Percentiles rank a stretch among this genome's conserved stretches.
Conservation (phyloP, 306 rosid species). For the Prunus dulcis region DNA sequence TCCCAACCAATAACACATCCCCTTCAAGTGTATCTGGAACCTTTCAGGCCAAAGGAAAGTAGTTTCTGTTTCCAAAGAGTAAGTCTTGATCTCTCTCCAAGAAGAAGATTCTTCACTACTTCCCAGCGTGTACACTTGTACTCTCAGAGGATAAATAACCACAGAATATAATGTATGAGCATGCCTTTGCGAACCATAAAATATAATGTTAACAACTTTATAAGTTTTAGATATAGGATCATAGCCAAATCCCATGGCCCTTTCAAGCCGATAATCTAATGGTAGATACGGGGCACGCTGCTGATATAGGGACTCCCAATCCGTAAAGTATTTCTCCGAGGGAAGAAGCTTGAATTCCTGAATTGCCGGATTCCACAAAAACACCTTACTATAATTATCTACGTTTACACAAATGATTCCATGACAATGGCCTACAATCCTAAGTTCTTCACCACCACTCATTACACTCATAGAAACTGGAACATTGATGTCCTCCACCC, state of each 20-base stretch:
- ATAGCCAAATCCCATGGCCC: background rate
- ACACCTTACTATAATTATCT: background rate
- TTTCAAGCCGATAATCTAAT: fast-evolving
- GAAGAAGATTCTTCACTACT: background rate
- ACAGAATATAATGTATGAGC: background rate
- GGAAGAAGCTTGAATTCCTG: slow-evolving; percentile 2
- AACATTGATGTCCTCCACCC: background rate
- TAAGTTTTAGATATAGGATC: background rate
- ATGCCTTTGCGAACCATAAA: background rate
- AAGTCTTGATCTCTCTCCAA: background rate
- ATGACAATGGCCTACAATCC: background rate
- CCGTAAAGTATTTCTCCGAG: background rate
- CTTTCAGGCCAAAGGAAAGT: too few relatives aligned
- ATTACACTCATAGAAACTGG: background rate
- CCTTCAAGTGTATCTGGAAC: too few relatives aligned
- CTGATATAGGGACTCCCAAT: background rate
- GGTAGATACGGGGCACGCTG: background rate
- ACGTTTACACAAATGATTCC: slow-evolving; percentile 4
- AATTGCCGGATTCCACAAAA: slow-evolving; percentile 1
- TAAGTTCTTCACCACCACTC: background rate
- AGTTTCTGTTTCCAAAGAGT: background rate
- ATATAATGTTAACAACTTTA: background rate
- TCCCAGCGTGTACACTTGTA: background rate
- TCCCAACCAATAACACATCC: too few relatives aligned
- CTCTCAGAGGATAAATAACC: background rate